Percentiles rank a stretch among this genome's conserved stretches.
Evolutionary conservation across 768 basidiomycete species (phyloP).

Genomic region (Naganishia randhawae): DNA sequence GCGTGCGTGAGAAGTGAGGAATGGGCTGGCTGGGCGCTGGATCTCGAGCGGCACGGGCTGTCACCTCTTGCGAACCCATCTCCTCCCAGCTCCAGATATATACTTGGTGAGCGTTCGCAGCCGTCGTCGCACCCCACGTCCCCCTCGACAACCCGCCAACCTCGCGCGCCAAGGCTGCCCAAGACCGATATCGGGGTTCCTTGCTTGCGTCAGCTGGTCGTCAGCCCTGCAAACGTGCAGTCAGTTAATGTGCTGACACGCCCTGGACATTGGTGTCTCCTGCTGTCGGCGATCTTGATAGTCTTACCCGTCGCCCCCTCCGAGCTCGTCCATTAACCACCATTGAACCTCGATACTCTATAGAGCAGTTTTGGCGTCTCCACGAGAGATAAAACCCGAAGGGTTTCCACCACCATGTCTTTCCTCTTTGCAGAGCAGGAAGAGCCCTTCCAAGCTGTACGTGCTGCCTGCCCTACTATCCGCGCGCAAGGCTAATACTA

Average conservation of each 20-base stretch:
- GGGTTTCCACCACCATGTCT: background rate
- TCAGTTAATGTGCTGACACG: background rate
- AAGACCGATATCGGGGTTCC: background rate
- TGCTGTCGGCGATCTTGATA: background rate
- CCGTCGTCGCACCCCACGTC: no score
- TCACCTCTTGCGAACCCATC: no score
- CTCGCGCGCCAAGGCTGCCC: background rate
- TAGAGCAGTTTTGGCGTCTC: background rate
- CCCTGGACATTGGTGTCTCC: background rate
- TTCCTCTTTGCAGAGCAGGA: constrained; percentile 18
- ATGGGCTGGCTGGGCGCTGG: no score
- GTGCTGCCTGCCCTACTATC: background rate
- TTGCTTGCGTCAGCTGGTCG: background rate
- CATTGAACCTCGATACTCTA: background rate
- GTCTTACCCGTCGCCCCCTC: background rate
- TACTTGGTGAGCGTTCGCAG: no score
- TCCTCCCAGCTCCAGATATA: no score
- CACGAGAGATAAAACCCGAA: background rate
- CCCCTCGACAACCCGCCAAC: background rate
- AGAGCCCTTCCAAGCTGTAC: constrained; percentile 20
- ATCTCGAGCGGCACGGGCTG: no score
- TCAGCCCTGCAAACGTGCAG: background rate
- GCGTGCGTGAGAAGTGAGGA: no score
- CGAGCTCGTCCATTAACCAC: background rate
- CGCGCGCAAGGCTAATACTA: no score